Conservation (phyloP, 441 rosid genomes). For the Erodium chrysanthum region DNA sequence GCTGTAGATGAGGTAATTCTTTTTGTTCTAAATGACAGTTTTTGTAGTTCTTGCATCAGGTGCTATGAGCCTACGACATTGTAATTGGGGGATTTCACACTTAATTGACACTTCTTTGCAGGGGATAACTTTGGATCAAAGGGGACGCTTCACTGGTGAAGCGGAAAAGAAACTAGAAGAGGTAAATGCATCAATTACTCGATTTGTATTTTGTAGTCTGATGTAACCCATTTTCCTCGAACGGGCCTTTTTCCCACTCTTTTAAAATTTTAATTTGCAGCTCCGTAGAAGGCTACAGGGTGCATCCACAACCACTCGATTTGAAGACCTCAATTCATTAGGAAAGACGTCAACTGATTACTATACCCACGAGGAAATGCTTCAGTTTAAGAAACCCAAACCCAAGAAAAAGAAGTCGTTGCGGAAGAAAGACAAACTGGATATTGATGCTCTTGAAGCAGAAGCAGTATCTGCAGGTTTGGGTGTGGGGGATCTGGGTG, state of each 20-base stretch:
- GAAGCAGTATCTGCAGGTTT: constrained; percentile 80
- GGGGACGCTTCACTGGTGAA: constrained; percentile 73
- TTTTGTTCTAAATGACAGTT: background rate
- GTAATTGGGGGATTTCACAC: background rate
- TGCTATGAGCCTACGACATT: background rate
- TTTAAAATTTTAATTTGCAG: constrained; percentile 29
- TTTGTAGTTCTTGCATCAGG: background rate
- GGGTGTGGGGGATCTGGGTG: constrained; percentile 84
- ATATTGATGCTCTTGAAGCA: constrained; percentile 79
- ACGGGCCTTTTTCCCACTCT: constrained; percentile 1
- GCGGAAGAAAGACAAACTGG: constrained; percentile 79
- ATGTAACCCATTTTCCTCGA: background rate
- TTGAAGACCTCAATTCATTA: constrained; percentile 58
- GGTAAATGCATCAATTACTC: constrained; percentile 30
- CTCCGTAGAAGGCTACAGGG: constrained; percentile 77
- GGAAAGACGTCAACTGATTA: constrained; percentile 68
- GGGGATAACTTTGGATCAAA: constrained; percentile 75
- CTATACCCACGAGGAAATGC: constrained; percentile 80
- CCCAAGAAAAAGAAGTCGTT: constrained; percentile 84
- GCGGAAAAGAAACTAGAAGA: constrained; percentile 91
- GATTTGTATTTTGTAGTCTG: background rate
- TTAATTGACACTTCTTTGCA: constrained; percentile 23
- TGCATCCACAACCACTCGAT: constrained; percentile 34
- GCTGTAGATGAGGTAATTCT: constrained; percentile 55
- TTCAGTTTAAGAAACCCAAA: constrained; percentile 77